Evolutionary conservation across 805 yeast genomes (phyloP), one percentile per base, ranked within the genome.

Genomic region (Candida vaughaniae): DNA sequence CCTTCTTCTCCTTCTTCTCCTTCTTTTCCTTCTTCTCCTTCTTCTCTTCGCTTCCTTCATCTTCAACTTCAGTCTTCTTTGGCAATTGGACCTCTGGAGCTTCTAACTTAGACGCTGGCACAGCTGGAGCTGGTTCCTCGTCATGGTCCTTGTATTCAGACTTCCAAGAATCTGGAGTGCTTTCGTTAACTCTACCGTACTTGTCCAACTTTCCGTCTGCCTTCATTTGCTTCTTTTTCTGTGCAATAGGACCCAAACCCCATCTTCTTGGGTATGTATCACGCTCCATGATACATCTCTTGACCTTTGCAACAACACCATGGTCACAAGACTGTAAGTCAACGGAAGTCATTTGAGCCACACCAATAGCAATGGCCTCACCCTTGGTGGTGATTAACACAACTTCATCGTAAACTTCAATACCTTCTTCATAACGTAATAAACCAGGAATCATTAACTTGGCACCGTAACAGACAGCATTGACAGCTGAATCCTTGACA

Each of bases 211-310:
- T 91, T 58, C 98, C 99, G 49, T 85, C 95, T 37, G 95, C 85
- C 78, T 90, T 91, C 77, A 93, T 73, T 75, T 91, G 96, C 78
- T 93, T 93, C 85, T 93, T 93, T 83, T 89, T 89, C 69, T 86
- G 88, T 43, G 99, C 98, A 62, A 90, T 87, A 55, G 99, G 99
- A 55, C 99, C 99, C 54, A 93, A 73, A 46, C 99, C 99, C 99
- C 99, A 93, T 78, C 97, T 84, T 78, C 99, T 85, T 70, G 99
- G 99, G 68, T 93, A 93, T 35, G 95, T 80, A 66, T 93, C 99
- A 74, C 99, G 84, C 74, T 93, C 99, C 99, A 93, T 93, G 56
- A 93, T 93, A 75, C 98, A 91, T 75, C 99, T 86, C 78, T 93
- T 93, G 58, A 93, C 95, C 75, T 87, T 89, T 51, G 99, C 96